A percentile compares a stretch with the other conserved stretches of the same genome.
Evolutionary conservation across 129 eudicot genomes (phyloP).

Genomic region (Erigeron canadensis): DNA sequence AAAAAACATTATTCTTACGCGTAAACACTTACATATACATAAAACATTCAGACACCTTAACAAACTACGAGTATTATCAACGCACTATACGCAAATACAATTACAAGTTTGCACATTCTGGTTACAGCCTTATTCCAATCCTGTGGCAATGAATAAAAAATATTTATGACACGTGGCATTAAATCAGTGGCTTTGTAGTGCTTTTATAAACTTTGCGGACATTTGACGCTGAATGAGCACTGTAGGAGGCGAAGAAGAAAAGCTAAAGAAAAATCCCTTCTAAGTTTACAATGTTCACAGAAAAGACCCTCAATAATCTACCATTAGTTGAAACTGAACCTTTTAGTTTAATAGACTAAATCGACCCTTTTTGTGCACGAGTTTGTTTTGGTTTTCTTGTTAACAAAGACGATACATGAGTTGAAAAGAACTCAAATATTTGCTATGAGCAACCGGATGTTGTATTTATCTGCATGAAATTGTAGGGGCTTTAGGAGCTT

Average conservation of each 20-base stretch:
- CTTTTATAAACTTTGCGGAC: constrained; percentile 34
- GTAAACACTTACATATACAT: no score
- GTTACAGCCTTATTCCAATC: constrained; percentile 30
- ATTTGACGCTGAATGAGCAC: constrained; percentile 38
- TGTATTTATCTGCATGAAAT: no score
- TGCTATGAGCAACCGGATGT: not conserved
- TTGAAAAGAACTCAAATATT: not conserved
- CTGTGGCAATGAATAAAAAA: constrained; percentile 22
- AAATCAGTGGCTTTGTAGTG: not conserved
- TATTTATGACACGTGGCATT: constrained; percentile 27
- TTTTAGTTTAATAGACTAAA: not conserved
- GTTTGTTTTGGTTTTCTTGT: not conserved
- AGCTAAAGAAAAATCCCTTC: not conserved
- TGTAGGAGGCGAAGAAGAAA: constrained; percentile 27
- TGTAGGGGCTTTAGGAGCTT: no score
- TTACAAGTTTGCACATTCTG: constrained; percentile 20
- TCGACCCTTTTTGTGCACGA: not conserved
- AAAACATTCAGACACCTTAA: no score
- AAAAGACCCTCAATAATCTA: not conserved
- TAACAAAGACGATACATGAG: not conserved
- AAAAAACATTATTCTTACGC: no score
- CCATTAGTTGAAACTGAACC: not conserved
- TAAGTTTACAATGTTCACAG: not conserved
- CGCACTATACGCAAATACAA: no score
- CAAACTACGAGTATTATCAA: no score